phyloP scores from a whole-genome alignment of 768 basidiomycete genomes.

The Suillus clintonianus region DNA sequence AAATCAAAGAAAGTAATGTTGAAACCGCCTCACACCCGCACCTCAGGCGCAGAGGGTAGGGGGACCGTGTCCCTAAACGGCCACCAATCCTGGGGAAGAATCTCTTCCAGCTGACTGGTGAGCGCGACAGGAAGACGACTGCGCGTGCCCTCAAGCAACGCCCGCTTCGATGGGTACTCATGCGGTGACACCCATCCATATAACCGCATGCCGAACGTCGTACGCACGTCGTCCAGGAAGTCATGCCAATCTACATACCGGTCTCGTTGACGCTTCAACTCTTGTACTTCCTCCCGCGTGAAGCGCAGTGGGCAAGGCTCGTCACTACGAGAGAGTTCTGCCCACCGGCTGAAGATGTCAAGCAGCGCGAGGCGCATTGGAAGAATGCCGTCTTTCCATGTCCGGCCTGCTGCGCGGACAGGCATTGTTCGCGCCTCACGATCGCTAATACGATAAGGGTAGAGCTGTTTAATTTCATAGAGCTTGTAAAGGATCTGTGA shows the following conservation, averaged over 20 bases:
- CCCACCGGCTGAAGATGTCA: slow-evolving; percentile 12
- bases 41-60: background rate
- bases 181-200: slow-evolving; percentile 16
- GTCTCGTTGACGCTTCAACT: slow-evolving; percentile 12
- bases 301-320: slow-evolving; percentile 15
- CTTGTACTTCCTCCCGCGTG: slow-evolving; percentile 13
- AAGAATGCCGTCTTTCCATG: slow-evolving; percentile 18
- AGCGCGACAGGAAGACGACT: slow-evolving; percentile 13
- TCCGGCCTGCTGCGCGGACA: slow-evolving; percentile 17
- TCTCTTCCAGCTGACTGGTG: slow-evolving; percentile 12
- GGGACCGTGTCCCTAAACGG: slow-evolving; percentile 16
- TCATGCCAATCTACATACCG: slow-evolving; percentile 18
- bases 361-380: slow-evolving; percentile 16
- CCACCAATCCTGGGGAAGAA: slow-evolving; percentile 18
- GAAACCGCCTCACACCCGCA: slow-evolving; percentile 4
- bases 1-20: background rate
- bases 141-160: slow-evolving; percentile 12
- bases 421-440: slow-evolving; percentile 14
- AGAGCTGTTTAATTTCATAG: slow-evolving; percentile 18
- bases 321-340: slow-evolving; percentile 9
- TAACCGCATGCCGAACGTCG: slow-evolving; percentile 14
- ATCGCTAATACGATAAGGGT: slow-evolving; percentile 12
- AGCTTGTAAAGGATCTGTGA: slow-evolving; percentile 16
- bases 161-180: slow-evolving; percentile 15
- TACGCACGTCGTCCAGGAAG: slow-evolving; percentile 15